Percentiles rank a stretch among this genome's conserved stretches.
Evolutionary conservation across 352 stramenopile genomes (phyloP).

Genomic region (Globisporangium echinulatum): DNA sequence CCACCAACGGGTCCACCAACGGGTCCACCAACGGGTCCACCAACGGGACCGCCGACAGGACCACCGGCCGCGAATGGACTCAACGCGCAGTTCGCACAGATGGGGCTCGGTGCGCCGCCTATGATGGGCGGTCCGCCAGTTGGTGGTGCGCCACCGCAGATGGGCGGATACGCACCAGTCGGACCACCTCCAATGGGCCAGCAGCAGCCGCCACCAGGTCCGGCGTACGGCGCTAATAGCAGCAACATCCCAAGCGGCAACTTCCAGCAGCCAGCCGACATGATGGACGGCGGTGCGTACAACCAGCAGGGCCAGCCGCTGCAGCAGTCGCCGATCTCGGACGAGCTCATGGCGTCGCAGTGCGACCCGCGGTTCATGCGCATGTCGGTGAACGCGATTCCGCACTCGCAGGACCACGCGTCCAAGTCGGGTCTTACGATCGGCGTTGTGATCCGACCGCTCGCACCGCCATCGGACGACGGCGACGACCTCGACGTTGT

Average conservation of each 20-base stretch:
- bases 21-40: constrained; percentile 2
- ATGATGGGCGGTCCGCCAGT: background rate
- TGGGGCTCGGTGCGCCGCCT: too few relatives aligned
- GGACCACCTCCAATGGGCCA: constrained; percentile 15
- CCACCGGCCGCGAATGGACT: background rate
- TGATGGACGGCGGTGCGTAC: constrained; percentile 58
- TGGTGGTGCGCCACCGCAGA: too few relatives aligned
- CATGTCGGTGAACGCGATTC: constrained; percentile 61
- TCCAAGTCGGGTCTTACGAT: constrained; percentile 83
- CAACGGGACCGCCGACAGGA: too few relatives aligned
- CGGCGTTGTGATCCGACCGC: constrained; percentile 76
- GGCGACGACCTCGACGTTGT: constrained; percentile 76
- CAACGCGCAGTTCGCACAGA: too few relatives aligned
- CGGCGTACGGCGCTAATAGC: constrained; percentile 15
- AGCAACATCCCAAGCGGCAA: constrained; percentile 55
- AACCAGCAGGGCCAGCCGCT: constrained; percentile 40
- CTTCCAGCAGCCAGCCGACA: constrained; percentile 72
- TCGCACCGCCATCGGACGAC: constrained; percentile 51
- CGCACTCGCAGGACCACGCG: constrained; percentile 77
- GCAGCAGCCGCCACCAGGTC: constrained; percentile 14
- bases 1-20: constrained; percentile 1
- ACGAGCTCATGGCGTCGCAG: constrained; percentile 69
- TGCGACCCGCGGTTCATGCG: constrained; percentile 82
- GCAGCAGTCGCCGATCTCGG: constrained; percentile 46
- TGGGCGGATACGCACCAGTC: too few relatives aligned